Conservation (phyloP, 371 early-diverging fungal species). For the Mucor sp. region DNA sequence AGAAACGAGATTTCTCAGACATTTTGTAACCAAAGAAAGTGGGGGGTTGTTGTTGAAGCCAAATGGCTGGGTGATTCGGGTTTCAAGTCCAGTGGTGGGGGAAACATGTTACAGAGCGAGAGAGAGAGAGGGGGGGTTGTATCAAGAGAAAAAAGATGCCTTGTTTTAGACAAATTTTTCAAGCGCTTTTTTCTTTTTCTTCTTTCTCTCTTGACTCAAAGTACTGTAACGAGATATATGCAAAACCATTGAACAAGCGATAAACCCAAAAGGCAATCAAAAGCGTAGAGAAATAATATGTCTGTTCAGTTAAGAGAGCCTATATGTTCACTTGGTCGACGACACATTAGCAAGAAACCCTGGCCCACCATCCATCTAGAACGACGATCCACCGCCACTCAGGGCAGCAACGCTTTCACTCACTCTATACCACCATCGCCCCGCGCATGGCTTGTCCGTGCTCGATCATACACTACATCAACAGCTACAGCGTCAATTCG, state of each 20-base stretch:
- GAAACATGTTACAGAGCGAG: no score
- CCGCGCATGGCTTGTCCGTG: background rate
- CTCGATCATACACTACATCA: slow-evolving; percentile 1
- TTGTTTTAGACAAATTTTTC: background rate
- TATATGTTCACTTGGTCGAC: slow-evolving; percentile 35
- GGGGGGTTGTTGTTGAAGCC: background rate
- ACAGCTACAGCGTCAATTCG: background rate
- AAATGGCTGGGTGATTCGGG: background rate
- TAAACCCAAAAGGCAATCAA: background rate
- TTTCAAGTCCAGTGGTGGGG: background rate
- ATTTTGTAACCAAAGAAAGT: background rate
- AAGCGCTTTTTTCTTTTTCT: background rate
- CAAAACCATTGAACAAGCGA: background rate
- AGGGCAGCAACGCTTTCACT: background rate
- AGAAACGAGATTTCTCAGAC: no score
- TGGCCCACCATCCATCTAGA: background rate
- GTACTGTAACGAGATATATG: background rate
- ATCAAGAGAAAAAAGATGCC: background rate
- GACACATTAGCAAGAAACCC: slow-evolving; percentile 11
- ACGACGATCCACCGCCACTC: background rate
- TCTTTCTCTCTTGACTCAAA: background rate
- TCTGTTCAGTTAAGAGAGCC: slow-evolving; percentile 46
- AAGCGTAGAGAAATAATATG: slow-evolving; percentile 26
- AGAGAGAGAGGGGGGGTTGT: slow-evolving; percentile 1
- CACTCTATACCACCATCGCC: background rate